Evolutionary conservation across 495 filamentous ascomycete genomes (phyloP).

Genomic region (Neurospora sp.): DNA sequence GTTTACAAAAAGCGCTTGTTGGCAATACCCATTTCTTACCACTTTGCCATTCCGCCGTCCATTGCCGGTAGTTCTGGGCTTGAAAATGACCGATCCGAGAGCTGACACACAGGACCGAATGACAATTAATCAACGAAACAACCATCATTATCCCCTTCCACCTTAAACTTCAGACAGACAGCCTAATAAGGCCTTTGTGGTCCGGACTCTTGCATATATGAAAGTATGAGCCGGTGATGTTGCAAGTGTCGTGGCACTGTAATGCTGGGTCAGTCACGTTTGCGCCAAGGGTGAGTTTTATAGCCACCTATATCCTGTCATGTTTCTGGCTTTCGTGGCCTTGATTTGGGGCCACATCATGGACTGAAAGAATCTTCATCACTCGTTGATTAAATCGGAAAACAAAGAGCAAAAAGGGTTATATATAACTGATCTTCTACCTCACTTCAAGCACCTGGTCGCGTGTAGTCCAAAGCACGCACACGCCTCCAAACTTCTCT

Average conservation of each 20-base stretch:
- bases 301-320: not conserved
- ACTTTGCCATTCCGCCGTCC: not conserved
- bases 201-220: not conserved
- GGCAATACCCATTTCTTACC: not conserved
- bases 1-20: not conserved
- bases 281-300: not conserved
- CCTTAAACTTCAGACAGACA: not conserved
- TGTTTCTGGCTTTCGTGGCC: not conserved
- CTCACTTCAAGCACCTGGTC: constrained; percentile 29
- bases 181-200: not conserved
- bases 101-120: not conserved
- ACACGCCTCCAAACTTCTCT: constrained; percentile 61
- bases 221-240: not conserved
- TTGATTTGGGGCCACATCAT: not conserved
- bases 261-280: not conserved
- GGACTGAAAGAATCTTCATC: not conserved
- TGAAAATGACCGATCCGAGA: constrained; percentile 18
- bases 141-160: not conserved
- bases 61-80: not conserved
- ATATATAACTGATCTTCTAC: not conserved
- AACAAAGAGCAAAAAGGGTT: not conserved
- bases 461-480: constrained; percentile 46
- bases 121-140: not conserved
- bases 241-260: not conserved
- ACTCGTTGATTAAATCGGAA: not conserved